Evolutionary conservation across 202 grass and related monocot species (phyloP).

Genomic region (Dendrocalamus latiflorus): DNA sequence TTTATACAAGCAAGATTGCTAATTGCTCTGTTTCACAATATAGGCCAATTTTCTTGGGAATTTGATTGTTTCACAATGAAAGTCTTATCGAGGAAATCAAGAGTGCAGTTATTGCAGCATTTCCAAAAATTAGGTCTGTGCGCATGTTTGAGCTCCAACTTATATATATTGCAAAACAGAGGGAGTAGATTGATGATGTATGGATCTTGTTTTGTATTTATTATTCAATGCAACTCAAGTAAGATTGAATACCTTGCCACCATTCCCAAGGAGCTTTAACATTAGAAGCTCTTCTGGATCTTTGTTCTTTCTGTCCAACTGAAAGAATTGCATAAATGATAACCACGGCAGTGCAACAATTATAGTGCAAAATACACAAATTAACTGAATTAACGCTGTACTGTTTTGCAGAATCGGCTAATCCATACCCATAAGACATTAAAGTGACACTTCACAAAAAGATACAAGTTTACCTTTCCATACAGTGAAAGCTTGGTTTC

Average conservation of each 20-base stretch:
- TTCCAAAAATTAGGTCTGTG: neutral
- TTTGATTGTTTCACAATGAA: neutral
- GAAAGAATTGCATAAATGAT: too few species aligned
- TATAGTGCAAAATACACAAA: too few species aligned
- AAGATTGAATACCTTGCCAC: slow-evolving; percentile 63
- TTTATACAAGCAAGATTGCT: neutral
- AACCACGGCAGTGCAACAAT: too few species aligned
- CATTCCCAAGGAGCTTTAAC: slow-evolving; percentile 76
- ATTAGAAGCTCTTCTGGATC: slow-evolving; percentile 63
- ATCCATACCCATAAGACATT: neutral
- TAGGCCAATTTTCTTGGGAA: neutral
- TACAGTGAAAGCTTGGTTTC: slow-evolving; percentile 87
- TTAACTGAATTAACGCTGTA: neutral
- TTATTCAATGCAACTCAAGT: slow-evolving; percentile 10
- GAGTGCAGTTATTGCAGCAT: neutral
- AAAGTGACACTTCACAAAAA: neutral
- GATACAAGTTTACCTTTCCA: slow-evolving; percentile 62
- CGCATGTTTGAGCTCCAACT: neutral
- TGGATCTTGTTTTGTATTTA: neutral
- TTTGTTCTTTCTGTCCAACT: slow-evolving; percentile 68
- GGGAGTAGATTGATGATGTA: neutral
- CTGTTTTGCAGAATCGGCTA: neutral
- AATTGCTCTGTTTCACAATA: neutral
- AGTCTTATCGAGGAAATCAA: neutral
- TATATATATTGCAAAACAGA: neutral